phyloP scores from a whole-genome alignment of 2,329 filamentous ascomycete genomes.

The Fusarium sp. region DNA sequence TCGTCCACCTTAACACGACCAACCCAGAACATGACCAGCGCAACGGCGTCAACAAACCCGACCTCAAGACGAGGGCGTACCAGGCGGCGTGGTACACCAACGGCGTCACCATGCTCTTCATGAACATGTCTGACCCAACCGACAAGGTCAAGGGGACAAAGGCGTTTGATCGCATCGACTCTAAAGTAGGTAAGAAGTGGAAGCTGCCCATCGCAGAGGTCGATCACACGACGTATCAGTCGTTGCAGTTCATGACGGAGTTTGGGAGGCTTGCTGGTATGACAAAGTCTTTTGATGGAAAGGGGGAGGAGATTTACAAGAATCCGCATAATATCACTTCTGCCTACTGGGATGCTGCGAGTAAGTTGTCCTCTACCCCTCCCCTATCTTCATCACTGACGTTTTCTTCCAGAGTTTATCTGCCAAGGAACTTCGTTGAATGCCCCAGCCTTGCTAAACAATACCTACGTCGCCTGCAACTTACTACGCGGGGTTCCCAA shows the following conservation, averaged over 20 bases:
- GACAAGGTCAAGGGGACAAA: conserved; percentile 14
- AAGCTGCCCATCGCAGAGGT: conserved; percentile 19
- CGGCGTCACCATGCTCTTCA: conserved; percentile 50
- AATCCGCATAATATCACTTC: conserved; percentile 17
- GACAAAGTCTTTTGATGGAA: neutral
- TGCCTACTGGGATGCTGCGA: neutral
- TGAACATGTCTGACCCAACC: conserved; percentile 51
- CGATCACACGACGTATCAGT: conserved; percentile 7
- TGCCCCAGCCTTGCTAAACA: conserved; percentile 13
- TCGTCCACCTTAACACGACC: conserved; percentile 51
- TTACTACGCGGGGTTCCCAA: conserved; percentile 54
- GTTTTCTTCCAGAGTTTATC: neutral
- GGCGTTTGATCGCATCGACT: conserved; percentile 23
- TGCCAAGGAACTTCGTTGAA: conserved; percentile 11
- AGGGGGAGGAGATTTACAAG: neutral
- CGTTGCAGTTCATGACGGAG: conserved; percentile 8
- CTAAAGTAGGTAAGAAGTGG: conserved; percentile 14
- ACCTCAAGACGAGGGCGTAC: conserved; percentile 55
- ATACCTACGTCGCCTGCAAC: conserved; percentile 26
- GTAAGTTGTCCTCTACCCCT: conserved; percentile 4
- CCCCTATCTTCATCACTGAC: neutral
- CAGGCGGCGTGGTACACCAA: conserved; percentile 58
- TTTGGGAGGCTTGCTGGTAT: conserved; percentile 19
- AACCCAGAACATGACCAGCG: conserved; percentile 47
- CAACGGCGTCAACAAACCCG: conserved; percentile 50